These are phyloP conservation scores for Moringa oleifera DNA, from an alignment of 345 rosid species.

Conservation along the genomic window DNA sequence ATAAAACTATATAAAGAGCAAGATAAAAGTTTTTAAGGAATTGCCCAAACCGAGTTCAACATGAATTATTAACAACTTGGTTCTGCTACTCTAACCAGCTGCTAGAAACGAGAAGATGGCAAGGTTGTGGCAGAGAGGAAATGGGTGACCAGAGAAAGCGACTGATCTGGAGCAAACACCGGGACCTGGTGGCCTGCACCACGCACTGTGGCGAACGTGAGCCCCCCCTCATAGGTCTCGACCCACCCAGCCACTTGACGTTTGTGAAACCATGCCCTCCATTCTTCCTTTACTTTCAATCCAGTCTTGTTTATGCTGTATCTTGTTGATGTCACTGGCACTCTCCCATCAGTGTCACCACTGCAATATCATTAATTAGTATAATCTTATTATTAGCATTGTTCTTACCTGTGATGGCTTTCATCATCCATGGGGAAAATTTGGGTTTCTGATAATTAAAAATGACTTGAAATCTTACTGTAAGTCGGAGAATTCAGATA, in stretches of 20 bases:
- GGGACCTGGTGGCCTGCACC: constrained; percentile 84
- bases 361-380: constrained; percentile 17
- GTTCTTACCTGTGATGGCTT: too few relatives aligned
- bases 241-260: constrained; percentile 75
- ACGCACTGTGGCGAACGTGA: constrained; percentile 53
- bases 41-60: too few relatives aligned
- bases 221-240: constrained; percentile 49
- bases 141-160: constrained; percentile 55
- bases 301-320: constrained; percentile 56
- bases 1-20: too few relatives aligned
- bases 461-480: too few relatives aligned
- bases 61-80: too few relatives aligned
- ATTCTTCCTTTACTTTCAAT: constrained; percentile 34
- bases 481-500: too few relatives aligned
- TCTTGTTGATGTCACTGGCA: constrained; percentile 74
- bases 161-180: constrained; percentile 40
- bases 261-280: constrained; percentile 78
- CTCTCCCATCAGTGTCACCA: constrained; percentile 86
- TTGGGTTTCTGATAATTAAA: too few relatives aligned
- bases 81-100: too few relatives aligned
- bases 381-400: too few relatives aligned
- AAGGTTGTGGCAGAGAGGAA: constrained; percentile 34
- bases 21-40: too few relatives aligned
- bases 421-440: too few relatives aligned
- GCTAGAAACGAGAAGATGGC: constrained; percentile 37